These are phyloP conservation scores for Fonsecaea pugnacius DNA, from an alignment of 2,329 filamentous ascomycete genomes.

Conservation along the genomic window DNA sequence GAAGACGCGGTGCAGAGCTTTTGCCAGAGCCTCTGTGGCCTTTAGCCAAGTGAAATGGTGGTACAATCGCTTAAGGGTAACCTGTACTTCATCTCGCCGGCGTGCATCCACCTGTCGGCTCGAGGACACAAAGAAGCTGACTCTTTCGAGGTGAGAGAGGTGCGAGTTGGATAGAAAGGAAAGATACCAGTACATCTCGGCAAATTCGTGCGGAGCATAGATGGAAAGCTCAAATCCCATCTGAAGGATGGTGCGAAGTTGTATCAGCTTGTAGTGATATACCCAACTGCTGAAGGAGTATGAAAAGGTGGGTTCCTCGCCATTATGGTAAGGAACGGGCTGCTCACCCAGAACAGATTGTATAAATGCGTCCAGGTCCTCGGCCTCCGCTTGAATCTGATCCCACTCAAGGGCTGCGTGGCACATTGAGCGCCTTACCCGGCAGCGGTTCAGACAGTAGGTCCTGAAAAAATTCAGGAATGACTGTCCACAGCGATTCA, in stretches of 20 bases:
- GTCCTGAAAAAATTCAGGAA: conserved; percentile 84
- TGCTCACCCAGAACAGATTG: conserved; percentile 65
- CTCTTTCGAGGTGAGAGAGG: conserved; percentile 71
- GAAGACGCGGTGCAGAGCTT: conserved; percentile 65
- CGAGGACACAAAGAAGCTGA: conserved; percentile 65
- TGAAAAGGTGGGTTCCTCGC: conserved; percentile 62
- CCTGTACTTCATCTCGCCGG: conserved; percentile 33
- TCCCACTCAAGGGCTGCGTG: conserved; percentile 86
- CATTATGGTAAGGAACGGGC: conserved; percentile 57
- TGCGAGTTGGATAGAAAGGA: conserved; percentile 72
- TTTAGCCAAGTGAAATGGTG: conserved; percentile 68
- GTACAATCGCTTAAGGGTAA: conserved; percentile 54
- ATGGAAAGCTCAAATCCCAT: conserved; percentile 93
- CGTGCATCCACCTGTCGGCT: conserved; percentile 19
- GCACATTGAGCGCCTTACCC: conserved; percentile 84
- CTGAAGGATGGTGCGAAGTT: conserved; percentile 85
- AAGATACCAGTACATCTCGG: conserved; percentile 90
- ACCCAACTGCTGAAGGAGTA: conserved; percentile 85
- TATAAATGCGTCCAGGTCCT: conserved; percentile 73
- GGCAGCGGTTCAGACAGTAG: conserved; percentile 86
- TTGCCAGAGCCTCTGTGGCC: conserved; percentile 61
- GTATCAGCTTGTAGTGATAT: conserved; percentile 84
- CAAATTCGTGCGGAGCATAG: conserved; percentile 82
- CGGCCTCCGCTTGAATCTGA: conserved; percentile 74
- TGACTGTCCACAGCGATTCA: conserved; percentile 62